Base-by-base conservation (phyloP, 345 rosid genomes). In the Lepidium aucheri region DNA sequence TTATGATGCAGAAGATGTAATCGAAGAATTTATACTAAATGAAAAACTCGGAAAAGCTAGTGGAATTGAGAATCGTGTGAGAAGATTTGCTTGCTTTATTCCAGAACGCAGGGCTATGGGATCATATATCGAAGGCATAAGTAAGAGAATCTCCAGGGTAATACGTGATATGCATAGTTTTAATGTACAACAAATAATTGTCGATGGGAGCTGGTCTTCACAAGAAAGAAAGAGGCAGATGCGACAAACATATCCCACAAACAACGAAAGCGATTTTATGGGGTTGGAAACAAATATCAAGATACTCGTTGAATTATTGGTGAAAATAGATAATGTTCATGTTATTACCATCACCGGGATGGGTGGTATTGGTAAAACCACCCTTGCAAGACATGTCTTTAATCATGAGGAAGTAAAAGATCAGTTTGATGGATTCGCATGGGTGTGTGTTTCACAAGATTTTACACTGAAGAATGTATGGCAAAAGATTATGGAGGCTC, bases 91-190 rank as follows among this genome's bases (percentile, higher is more conserved):
- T 52, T 52, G 3, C 12, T 26, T 2, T n/a, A 0, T 51, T 3
- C 1, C 1, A 1, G 12, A 51, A 8, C 56, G 56, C 4, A 30
- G 12, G 13, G 0, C 0, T 7, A 1, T 0, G 0, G 12, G 18
- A 0, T 9, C 0, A 0, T 8, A 53, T 33, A 53, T 53, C 0
- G 3, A 9, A 72, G 44, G 64, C 74, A 44, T 17, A 44, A 10
- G 53, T 42, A 30, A 42, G 3, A 63, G 52, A 7, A 72, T 83
- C 34, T 51, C 63, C 28, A 39, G 53, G 18, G 60, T 78, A 6
- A 61, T 62, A 1, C 6, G 2, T 3, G 2, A 16, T 3, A 44
- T 44, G 49, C 4, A 44, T 12, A 44, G 5, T 3, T 44, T 44
- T 44, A 22, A 22, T 8, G 49, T 44, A 44, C 24, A 17, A 16